Base-by-base conservation (phyloP, 495 filamentous ascomycete genomes). In the Penicillium riverlandense region DNA sequence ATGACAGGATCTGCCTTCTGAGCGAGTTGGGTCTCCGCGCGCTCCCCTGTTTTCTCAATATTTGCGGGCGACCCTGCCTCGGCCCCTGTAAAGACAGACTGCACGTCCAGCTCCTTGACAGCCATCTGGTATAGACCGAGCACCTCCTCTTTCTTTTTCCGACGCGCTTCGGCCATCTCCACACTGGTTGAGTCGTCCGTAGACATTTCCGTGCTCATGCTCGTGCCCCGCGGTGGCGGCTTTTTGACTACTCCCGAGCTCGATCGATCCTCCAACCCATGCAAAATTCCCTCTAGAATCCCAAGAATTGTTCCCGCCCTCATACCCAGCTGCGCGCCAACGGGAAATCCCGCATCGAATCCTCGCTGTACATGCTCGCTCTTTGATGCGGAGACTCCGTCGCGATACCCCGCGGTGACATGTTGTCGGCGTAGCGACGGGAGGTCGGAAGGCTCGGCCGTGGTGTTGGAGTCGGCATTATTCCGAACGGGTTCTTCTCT, bases 321-420 rank as follows among this genome's bases (percentile, higher is more conserved):
- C 53, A 84, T 66, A 2, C 91, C 91, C 28, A 96, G 62, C 22
- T 79, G 74, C 3, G 87, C 89, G 29, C 91, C 92, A 2, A 96
- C 70, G 1, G 72, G 61, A 47, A 85, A 97, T 0, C 89, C 90
- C 43, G 89, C 84, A 59, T 97, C 92, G 57, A 97, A 96, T 7
- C 92, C 91, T 12, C 63, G 61, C 57, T 97, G 91, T 10, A 94
- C 75, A 48, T 75, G 77, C 38, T 71, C 51, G 11, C 71, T 66
- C 61, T 96, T 96, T 13, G 83, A 84, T 4, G 58, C 54, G 4
- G 84, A 70, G 48, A 96, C 79, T 45, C 92, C 91, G 48, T 91
- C 87, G 45, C 91, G 83, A 66, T 96, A 97, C 39, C 92, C 91
- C n/a, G 84, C 80, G 7, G 82, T 96, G 30, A 77, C 74, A 62